A percentile compares a stretch with the other conserved stretches of the same genome.
phyloP scores from a whole-genome alignment of 1,284 basidiomycete species.

The Cryptococcus sp. region DNA sequence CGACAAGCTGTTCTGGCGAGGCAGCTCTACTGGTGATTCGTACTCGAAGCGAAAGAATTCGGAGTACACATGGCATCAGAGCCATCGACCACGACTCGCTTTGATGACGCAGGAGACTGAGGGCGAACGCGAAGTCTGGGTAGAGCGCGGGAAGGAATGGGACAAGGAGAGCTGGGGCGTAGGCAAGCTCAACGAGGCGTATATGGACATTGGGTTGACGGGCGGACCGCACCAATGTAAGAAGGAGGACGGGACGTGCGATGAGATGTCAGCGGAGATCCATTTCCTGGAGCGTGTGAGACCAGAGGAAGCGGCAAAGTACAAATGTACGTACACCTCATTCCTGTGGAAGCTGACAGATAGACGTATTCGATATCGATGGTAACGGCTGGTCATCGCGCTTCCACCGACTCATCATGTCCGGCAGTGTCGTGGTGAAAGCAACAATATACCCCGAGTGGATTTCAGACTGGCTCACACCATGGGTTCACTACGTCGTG shows the following conservation, averaged over 20 bases:
- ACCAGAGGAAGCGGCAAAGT: slow-evolving; percentile 41
- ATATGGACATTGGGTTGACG: slow-evolving; percentile 53
- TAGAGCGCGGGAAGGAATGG: slow-evolving; percentile 43
- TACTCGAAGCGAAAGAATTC: slow-evolving; percentile 38
- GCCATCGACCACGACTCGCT: slow-evolving; percentile 51
- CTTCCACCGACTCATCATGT: slow-evolving; percentile 49
- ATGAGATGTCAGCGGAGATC: slow-evolving; percentile 46
- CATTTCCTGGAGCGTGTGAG: slow-evolving; percentile 33
- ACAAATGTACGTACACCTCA: slow-evolving; percentile 43
- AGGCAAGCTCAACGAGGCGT: slow-evolving; percentile 46
- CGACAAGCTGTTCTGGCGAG: slow-evolving; percentile 55
- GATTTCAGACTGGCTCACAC: slow-evolving; percentile 54
- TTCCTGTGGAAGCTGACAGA: background rate
- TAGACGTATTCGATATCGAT: slow-evolving; percentile 45
- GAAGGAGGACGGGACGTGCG: slow-evolving; percentile 52
- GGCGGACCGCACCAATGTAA: slow-evolving; percentile 50
- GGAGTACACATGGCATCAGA: slow-evolving; percentile 44
- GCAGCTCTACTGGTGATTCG: slow-evolving; percentile 52
- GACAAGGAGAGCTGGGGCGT: slow-evolving; percentile 33
- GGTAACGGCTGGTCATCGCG: slow-evolving; percentile 51
- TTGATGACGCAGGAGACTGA: slow-evolving; percentile 38
- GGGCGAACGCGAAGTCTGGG: slow-evolving; percentile 45
- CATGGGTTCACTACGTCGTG: slow-evolving; percentile 56
- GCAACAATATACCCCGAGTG: slow-evolving; percentile 56
- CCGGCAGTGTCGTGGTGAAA: slow-evolving; percentile 55